Evolutionary conservation across 768 basidiomycete genomes (phyloP).

Genomic region (Paxillus rubicundulus): DNA sequence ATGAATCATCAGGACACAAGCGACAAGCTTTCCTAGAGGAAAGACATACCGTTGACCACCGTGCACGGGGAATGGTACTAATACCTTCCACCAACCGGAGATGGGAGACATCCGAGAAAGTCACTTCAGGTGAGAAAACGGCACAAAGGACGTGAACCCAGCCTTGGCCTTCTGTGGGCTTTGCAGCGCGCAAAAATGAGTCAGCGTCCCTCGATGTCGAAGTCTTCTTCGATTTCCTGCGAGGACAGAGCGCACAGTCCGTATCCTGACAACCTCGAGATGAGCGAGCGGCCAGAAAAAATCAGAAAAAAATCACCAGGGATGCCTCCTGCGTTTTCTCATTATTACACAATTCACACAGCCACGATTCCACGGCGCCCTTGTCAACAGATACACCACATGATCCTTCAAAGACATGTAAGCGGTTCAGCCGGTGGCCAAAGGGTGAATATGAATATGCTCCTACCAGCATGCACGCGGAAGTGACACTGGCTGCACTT

Average conservation of each 20-base stretch:
- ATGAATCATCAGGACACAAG: constrained; percentile 12
- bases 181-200: constrained; percentile 71
- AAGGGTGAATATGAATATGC: not conserved
- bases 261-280: constrained; percentile 49
- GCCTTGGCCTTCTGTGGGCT: constrained; percentile 89
- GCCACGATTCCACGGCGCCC: constrained; percentile 67
- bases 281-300: not conserved
- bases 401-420: constrained; percentile 41
- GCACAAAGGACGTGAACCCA: constrained; percentile 93
- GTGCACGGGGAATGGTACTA: constrained; percentile 63
- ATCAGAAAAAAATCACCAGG: constrained; percentile 43
- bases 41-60: constrained; percentile 69
- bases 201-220: constrained; percentile 51
- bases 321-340: constrained; percentile 78
- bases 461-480: constrained; percentile 74
- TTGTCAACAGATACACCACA: constrained; percentile 71
- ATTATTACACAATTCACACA: constrained; percentile 86
- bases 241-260: constrained; percentile 86
- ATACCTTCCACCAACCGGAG: constrained; percentile 86
- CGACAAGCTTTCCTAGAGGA: not conserved
- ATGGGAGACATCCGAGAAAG: constrained; percentile 69
- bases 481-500: constrained; percentile 81
- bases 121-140: constrained; percentile 82
- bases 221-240: constrained; percentile 37
- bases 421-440: not conserved